These are phyloP conservation scores for Bjerkandera adusta DNA, from an alignment of 1,284 basidiomycete species.

Conservation along the genomic window DNA sequence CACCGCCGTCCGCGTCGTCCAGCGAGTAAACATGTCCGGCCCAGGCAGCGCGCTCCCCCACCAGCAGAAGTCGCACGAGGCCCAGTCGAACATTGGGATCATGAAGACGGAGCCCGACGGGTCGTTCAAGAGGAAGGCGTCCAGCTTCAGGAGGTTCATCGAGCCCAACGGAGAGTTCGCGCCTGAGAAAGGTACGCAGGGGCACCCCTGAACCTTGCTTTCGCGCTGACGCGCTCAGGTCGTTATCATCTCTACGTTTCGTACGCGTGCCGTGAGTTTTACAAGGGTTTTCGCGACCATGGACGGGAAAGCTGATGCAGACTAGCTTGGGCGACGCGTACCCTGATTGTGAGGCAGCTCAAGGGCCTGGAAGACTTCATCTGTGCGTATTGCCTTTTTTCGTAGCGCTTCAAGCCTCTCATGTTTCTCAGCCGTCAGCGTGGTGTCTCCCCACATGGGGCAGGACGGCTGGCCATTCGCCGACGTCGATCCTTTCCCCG, in stretches of 20 bases:
- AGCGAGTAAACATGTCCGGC: too few species aligned
- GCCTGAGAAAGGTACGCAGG: conserved; percentile 70
- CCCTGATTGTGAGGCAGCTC: conserved; percentile 85
- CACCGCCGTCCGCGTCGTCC: too few species aligned
- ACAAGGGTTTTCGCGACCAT: too few species aligned
- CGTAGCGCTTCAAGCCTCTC: too few species aligned
- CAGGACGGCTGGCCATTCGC: conserved; percentile 89
- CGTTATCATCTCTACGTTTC: conserved; percentile 86
- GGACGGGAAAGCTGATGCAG: too few species aligned
- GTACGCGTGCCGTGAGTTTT: conserved; percentile 62
- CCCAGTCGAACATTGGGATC: conserved; percentile 59
- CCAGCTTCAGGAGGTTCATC: conserved; percentile 74
- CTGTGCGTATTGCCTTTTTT: conserved; percentile 42
- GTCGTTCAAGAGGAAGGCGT: conserved; percentile 73
- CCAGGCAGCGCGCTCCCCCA: too few species aligned
- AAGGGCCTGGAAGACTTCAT: conserved; percentile 90
- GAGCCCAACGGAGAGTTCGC: conserved; percentile 69
- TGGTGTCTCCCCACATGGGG: conserved; percentile 86
- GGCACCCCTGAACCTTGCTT: neutral
- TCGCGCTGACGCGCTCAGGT: conserved; percentile 37
- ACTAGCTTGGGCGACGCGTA: conserved; percentile 84
- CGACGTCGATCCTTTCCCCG: conserved; percentile 65
- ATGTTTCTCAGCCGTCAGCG: conserved; percentile 56
- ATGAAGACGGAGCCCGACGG: conserved; percentile 70
- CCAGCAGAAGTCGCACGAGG: neutral